phyloP scores from a whole-genome alignment of 163 green algal species.

The Volvox carteri region DNA sequence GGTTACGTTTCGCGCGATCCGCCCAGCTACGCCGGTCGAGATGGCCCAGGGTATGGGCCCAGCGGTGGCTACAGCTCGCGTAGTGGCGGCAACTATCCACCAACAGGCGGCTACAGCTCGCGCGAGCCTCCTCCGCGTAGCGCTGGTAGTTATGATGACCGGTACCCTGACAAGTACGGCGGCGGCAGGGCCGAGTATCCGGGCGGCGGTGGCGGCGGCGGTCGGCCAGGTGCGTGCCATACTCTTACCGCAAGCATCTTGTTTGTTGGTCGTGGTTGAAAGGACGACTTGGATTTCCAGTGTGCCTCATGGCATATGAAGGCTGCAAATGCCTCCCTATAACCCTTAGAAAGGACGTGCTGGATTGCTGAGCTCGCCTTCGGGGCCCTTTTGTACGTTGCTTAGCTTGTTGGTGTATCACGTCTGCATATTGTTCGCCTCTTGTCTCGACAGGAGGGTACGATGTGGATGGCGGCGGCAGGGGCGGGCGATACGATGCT shows the following conservation, averaged over 20 bases:
- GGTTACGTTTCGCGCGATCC: background rate
- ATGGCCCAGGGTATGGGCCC: conserved; percentile 5
- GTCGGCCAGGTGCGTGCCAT: background rate
- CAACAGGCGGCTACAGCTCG: background rate
- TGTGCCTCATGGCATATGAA: too few relatives aligned
- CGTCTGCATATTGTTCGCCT: background rate
- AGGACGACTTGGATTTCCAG: too few relatives aligned
- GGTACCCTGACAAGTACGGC: conserved; percentile 31
- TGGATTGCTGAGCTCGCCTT: too few relatives aligned
- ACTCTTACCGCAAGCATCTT: too few relatives aligned
- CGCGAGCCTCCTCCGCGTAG: background rate
- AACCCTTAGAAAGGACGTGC: too few relatives aligned
- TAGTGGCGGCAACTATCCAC: background rate
- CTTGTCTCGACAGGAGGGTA: conserved; percentile 4
- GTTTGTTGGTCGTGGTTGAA: too few relatives aligned
- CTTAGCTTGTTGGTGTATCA: too few relatives aligned
- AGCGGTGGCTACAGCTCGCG: conserved; percentile 6
- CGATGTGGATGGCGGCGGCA: background rate
- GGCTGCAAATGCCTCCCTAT: too few relatives aligned
- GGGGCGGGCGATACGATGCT: conserved; percentile 25
- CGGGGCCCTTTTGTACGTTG: too few relatives aligned
- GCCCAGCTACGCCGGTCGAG: background rate
- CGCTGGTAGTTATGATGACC: background rate
- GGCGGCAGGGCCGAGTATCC: background rate
- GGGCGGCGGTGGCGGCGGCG: background rate